Evolutionary conservation across 2,329 filamentous ascomycete genomes (phyloP), one percentile per base, ranked within the genome.

Genomic region (Epichloe sp.): DNA sequence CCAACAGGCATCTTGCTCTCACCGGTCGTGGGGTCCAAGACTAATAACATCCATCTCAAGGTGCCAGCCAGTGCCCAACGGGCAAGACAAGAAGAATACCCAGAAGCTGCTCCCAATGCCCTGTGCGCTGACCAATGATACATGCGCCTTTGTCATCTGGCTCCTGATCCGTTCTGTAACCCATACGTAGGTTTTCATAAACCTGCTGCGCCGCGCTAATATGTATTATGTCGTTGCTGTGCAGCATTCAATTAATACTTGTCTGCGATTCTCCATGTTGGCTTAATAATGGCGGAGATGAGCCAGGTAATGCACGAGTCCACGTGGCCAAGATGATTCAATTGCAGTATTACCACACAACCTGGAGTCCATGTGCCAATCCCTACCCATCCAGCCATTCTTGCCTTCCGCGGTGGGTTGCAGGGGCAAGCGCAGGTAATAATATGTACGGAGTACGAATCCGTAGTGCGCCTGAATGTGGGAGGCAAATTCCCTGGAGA

Each of bases 301-400:
- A 21, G 2, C 40, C 40, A 12, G 21, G 37, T 47, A 26, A 23
- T 26, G 37, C 49, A 45, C 34, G 31, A 26, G 17, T 49, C 51
- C 51, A 52, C 51, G 47, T 52, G 51, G 51, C 42, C 17, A 35
- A 31, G 14, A 38, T 40, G 43, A n/a, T 40, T 19, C 41, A 37
- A 41, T 23, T 44, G 34, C 31, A 31, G 44, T 41, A 42, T 23
- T 34, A 42, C 37, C 23, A 34, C 23, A 34, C 14, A 34, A 38
- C 58, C 86, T 85, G 45, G 85, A 78, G 0, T 72, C 63, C 35
- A 82, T 77, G 57, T 86, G 86, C 0, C 83, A 83, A 0, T 83
- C 83, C 2, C 37, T 47, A 34, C 43, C 19, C 21, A 31, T 31
- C 10, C 31, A 31, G 31, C 31, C 31, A 31, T 31, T 31, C 31